Percentiles rank a stretch among this genome's conserved stretches.
Conservation (phyloP, 805 yeast genomes). For the Starmerella stigmatis region DNA sequence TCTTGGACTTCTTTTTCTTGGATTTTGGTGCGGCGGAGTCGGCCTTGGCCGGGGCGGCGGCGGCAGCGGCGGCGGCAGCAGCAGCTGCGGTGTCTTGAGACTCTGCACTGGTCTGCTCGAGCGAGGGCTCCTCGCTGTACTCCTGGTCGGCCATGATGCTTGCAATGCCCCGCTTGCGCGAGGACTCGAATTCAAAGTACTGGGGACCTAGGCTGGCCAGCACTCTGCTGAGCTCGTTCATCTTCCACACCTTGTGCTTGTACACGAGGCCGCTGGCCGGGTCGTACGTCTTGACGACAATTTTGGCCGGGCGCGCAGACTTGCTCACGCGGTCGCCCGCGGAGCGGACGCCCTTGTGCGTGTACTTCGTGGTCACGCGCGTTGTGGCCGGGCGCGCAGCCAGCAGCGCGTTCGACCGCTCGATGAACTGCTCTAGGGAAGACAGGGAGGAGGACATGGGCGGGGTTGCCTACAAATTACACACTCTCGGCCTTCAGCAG, state of each 20-base stretch:
- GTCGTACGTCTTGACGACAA: constrained; percentile 52
- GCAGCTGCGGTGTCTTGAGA: neutral
- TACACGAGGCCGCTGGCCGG: constrained; percentile 53
- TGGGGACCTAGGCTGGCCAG: constrained; percentile 56
- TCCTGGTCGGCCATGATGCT: constrained; percentile 27
- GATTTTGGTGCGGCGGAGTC: constrained; percentile 3
- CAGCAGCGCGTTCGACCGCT: constrained; percentile 35
- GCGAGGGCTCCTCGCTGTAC: constrained; percentile 17
- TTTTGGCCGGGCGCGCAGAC: constrained; percentile 29
- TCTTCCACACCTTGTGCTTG: constrained; percentile 46
- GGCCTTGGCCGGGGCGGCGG: constrained; percentile 1
- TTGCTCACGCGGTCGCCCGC: constrained; percentile 26
- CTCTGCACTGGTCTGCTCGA: neutral
- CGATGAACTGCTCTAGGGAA: constrained; percentile 38
- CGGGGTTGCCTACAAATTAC: too few relatives aligned
- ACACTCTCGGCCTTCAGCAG: too few relatives aligned
- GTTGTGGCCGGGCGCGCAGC: constrained; percentile 37
- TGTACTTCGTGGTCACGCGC: constrained; percentile 31
- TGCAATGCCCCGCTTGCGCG: constrained; percentile 27
- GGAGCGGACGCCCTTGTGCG: constrained; percentile 27
- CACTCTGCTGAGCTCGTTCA: constrained; percentile 64
- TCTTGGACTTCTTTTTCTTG: constrained; percentile 25
- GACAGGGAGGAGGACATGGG: too few relatives aligned
- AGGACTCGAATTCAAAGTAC: constrained; percentile 23
- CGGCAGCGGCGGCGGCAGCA: constrained; percentile 10